Conservation (phyloP, 2,329 filamentous ascomycete genomes). For the Cordyceps militaris region DNA sequence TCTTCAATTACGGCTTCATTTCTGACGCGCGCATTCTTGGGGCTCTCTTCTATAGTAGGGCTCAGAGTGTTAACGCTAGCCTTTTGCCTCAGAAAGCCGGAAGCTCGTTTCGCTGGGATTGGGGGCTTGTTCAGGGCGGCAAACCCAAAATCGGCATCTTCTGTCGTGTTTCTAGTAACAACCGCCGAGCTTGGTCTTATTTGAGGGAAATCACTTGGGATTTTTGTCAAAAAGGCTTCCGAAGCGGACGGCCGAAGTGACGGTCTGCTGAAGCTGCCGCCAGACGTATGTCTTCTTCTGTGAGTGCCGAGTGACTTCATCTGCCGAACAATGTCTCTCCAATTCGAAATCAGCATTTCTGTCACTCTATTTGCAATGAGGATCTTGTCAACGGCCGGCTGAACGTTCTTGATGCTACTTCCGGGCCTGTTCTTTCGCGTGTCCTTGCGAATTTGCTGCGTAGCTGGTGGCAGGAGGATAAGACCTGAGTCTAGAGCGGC, state of each 20-base stretch:
- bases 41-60: slow-evolving; percentile 27
- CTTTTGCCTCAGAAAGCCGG: slow-evolving; percentile 18
- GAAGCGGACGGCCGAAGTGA: slow-evolving; percentile 34
- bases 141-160: slow-evolving; percentile 9
- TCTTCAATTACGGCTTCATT: not conserved
- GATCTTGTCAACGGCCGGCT: slow-evolving; percentile 44
- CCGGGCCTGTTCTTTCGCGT: not conserved
- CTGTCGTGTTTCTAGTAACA: slow-evolving; percentile 18
- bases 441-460: slow-evolving; percentile 2
- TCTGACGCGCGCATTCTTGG: not conserved
- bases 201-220: slow-evolving; percentile 27
- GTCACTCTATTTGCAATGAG: slow-evolving; percentile 51
- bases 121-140: not conserved
- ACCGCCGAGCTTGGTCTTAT: not conserved
- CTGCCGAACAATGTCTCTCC: slow-evolving; percentile 56
- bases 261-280: slow-evolving; percentile 13
- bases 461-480: slow-evolving; percentile 6
- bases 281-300: slow-evolving; percentile 18
- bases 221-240: slow-evolving; percentile 32
- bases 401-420: slow-evolving; percentile 1
- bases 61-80: slow-evolving; percentile 23
- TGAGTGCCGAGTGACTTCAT: slow-evolving; percentile 41
- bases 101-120: slow-evolving; percentile 17
- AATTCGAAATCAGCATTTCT: slow-evolving; percentile 60
- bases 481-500: slow-evolving; percentile 35